These are phyloP conservation scores for Aspergillus uvarum DNA, from an alignment of 2,329 filamentous ascomycete species.

Conservation along the genomic window DNA sequence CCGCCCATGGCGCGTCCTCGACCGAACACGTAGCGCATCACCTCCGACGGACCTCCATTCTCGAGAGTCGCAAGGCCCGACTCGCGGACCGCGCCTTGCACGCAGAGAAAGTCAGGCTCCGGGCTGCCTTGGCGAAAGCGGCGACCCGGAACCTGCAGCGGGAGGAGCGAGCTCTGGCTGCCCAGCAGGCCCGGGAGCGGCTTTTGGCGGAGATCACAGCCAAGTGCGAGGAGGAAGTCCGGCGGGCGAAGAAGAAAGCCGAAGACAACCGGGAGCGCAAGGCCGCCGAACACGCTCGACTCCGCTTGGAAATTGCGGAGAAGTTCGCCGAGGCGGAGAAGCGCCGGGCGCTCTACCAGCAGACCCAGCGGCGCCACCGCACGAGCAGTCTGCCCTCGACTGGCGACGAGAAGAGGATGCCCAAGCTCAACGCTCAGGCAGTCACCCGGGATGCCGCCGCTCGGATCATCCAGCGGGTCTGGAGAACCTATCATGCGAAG, in stretches of 20 bases:
- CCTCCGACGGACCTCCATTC: slow-evolving; percentile 63
- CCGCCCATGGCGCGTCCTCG: slow-evolving; percentile 50
- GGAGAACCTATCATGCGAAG: slow-evolving; percentile 53
- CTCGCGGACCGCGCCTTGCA: slow-evolving; percentile 65
- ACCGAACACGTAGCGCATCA: slow-evolving; percentile 64
- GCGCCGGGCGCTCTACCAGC: slow-evolving; percentile 51
- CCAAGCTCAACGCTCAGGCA: slow-evolving; percentile 33
- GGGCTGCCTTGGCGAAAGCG: slow-evolving; percentile 62
- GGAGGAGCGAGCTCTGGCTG: slow-evolving; percentile 63
- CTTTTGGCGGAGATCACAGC: slow-evolving; percentile 64
- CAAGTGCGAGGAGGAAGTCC: slow-evolving; percentile 65
- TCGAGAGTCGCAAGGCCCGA: slow-evolving; percentile 63
- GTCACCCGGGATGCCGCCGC: slow-evolving; percentile 56
- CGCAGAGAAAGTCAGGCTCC: slow-evolving; percentile 64
- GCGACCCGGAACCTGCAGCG: slow-evolving; percentile 56
- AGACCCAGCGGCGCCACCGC: slow-evolving; percentile 50
- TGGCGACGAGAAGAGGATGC: slow-evolving; percentile 44
- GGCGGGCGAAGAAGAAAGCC: slow-evolving; percentile 64
- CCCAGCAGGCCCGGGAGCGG: slow-evolving; percentile 63
- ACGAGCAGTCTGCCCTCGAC: slow-evolving; percentile 51
- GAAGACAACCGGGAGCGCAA: slow-evolving; percentile 66
- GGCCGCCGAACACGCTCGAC: slow-evolving; percentile 60
- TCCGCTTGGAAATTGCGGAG: slow-evolving; percentile 63
- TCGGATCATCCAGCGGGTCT: slow-evolving; percentile 58
- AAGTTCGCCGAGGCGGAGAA: slow-evolving; percentile 64